Percentiles rank a stretch among this genome's conserved stretches.
Conservation (phyloP, 1,284 basidiomycete genomes). For the Polyporus tsugae region DNA sequence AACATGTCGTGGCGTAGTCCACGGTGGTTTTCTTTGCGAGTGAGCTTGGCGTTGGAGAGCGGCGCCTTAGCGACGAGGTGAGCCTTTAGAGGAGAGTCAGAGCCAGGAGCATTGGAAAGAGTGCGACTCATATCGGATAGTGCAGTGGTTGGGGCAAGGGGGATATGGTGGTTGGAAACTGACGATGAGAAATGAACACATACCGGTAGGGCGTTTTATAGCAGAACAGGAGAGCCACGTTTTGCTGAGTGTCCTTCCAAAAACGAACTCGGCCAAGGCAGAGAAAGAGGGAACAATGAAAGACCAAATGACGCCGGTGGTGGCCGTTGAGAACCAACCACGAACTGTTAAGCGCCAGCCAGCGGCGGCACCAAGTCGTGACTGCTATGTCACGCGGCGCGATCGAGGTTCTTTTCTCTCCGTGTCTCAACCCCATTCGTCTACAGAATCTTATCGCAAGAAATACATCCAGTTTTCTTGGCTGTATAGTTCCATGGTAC, state of each 20-base stretch:
- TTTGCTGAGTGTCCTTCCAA: too few species aligned
- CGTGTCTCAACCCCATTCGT: too few species aligned
- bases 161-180: not conserved
- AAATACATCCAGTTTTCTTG: too few species aligned
- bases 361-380: too few species aligned
- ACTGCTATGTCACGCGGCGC: too few species aligned
- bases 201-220: not conserved
- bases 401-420: too few species aligned
- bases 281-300: conserved; percentile 16
- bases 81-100: conserved; percentile 5
- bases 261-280: not conserved
- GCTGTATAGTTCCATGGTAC: too few species aligned
- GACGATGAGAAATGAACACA: not conserved
- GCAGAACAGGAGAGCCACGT: not conserved
- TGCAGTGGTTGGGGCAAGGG: not conserved
- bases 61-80: not conserved
- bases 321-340: too few species aligned
- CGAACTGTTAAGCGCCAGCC: too few species aligned
- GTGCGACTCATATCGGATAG: not conserved
- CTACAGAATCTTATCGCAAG: too few species aligned
- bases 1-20: conserved; percentile 14
- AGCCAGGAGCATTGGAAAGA: not conserved
- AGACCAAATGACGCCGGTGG: not conserved
- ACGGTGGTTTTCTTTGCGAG: not conserved
- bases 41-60: not conserved